Conservation (phyloP, 2,329 filamentous ascomycete species). For the Claviceps capensis region DNA sequence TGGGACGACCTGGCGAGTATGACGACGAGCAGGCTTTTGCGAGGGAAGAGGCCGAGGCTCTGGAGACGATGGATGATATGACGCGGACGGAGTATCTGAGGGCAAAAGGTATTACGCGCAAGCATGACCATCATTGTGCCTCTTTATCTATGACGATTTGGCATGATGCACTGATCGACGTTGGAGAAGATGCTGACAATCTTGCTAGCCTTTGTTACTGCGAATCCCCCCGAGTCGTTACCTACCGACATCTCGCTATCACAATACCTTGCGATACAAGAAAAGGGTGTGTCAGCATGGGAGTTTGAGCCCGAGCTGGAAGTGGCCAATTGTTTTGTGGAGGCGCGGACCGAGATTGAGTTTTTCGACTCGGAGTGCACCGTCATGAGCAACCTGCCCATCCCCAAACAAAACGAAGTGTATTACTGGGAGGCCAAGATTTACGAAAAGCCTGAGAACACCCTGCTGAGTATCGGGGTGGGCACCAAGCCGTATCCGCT, state of each 20-base stretch:
- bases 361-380: conserved; percentile 98
- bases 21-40: conserved; percentile 94
- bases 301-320: conserved; percentile 98
- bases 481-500: conserved; percentile 94
- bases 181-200: conserved; percentile 8
- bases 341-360: conserved; percentile 90
- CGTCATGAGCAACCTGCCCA: conserved; percentile 89
- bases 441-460: conserved; percentile 89
- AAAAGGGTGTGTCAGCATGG: conserved; percentile 99
- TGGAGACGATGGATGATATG: conserved; percentile 93
- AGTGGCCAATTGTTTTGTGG: conserved; percentile 97
- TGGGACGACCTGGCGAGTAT: conserved; percentile 88
- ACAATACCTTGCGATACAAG: conserved; percentile 94
- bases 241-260: conserved; percentile 96
- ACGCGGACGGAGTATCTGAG: conserved; percentile 79
- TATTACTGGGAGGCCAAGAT: conserved; percentile 99
- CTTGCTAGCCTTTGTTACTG: conserved; percentile 70
- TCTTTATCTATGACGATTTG: too few relatives aligned
- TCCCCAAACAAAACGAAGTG: conserved; percentile 97
- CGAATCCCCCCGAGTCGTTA: conserved; percentile 86
- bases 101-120: conserved; percentile 62
- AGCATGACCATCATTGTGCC: too few relatives aligned
- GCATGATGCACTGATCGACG: not conserved
- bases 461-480: conserved; percentile 80
- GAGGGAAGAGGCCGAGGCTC: conserved; percentile 84